These are phyloP conservation scores for Aquilaria malaccensis DNA, from an alignment of 345 rosid species.

Conservation along the genomic window DNA sequence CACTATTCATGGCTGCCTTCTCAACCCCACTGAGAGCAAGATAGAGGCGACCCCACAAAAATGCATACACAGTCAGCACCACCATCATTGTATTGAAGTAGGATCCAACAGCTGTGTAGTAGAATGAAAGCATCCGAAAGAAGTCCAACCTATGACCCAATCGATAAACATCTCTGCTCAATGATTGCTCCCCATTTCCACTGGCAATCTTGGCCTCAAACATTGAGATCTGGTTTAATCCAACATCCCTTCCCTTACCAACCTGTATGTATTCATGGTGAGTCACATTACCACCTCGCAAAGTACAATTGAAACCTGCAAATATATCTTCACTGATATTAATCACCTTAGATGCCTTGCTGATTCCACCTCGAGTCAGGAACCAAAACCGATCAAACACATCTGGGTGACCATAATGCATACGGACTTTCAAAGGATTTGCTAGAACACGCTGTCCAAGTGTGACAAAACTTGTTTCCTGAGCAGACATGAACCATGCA, in stretches of 20 bases:
- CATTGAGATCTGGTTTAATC: conserved; percentile 77
- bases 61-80: conserved; percentile 59
- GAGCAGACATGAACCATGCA: conserved; percentile 94
- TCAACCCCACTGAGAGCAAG: conserved; percentile 86
- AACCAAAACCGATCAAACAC: conserved; percentile 93
- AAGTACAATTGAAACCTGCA: conserved; percentile 87
- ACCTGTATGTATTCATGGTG: conserved; percentile 95
- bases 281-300: conserved; percentile 88
- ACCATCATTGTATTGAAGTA: conserved; percentile 73
- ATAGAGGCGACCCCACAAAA: conserved; percentile 86
- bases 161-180: conserved; percentile 83
- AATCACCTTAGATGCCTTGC: conserved; percentile 85
- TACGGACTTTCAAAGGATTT: conserved; percentile 77
- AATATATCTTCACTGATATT: conserved; percentile 93
- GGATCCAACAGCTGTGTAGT: conserved; percentile 65
- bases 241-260: conserved; percentile 91
- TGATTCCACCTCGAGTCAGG: conserved; percentile 77
- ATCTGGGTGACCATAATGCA: conserved; percentile 97
- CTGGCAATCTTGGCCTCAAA: conserved; percentile 92
- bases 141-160: conserved; percentile 88
- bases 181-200: conserved; percentile 90
- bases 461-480: conserved; percentile 83
- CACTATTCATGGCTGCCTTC: conserved; percentile 22
- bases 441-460: conserved; percentile 93
- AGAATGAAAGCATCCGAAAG: conserved; percentile 82